Percentiles rank a stretch among this genome's conserved stretches.
Conservation (phyloP, 192 early-diverging fungal genomes). For the Umbelopsis sp. region DNA sequence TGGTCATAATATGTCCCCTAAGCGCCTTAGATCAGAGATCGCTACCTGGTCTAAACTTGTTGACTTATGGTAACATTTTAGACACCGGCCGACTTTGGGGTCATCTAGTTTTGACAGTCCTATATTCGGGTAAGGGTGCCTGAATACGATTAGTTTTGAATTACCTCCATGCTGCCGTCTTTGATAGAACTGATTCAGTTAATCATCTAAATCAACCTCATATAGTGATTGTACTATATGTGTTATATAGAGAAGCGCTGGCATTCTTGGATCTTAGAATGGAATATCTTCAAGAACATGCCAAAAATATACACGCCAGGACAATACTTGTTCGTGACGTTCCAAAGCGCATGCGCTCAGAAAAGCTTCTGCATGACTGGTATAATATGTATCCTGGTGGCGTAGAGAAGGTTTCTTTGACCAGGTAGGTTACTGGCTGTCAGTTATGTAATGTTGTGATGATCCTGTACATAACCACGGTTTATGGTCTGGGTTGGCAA, state of each 20-base stretch:
- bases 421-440: slow-evolving; percentile 29
- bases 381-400: slow-evolving; percentile 62
- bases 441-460: not conserved
- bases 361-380: slow-evolving; percentile 40
- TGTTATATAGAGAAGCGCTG: slow-evolving; percentile 46
- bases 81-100: slow-evolving; percentile 61
- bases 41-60: slow-evolving; percentile 47
- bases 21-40: slow-evolving; percentile 53
- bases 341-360: slow-evolving; percentile 50
- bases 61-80: slow-evolving; percentile 68
- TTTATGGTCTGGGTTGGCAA: not conserved
- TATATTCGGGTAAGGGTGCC: slow-evolving; percentile 46
- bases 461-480: not conserved
- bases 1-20: slow-evolving; percentile 63
- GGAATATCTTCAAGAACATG: slow-evolving; percentile 52
- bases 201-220: too few species aligned
- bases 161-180: not conserved
- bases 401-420: slow-evolving; percentile 56
- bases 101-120: slow-evolving; percentile 55
- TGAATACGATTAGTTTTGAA: not conserved
- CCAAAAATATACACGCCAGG: slow-evolving; percentile 43
- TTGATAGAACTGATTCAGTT: too few species aligned
- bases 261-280: slow-evolving; percentile 60
- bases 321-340: slow-evolving; percentile 67
- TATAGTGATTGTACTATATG: slow-evolving; percentile 5